phyloP scores from a whole-genome alignment of 1,284 basidiomycete species.

The Pseudozyma tsukubaensis region DNA sequence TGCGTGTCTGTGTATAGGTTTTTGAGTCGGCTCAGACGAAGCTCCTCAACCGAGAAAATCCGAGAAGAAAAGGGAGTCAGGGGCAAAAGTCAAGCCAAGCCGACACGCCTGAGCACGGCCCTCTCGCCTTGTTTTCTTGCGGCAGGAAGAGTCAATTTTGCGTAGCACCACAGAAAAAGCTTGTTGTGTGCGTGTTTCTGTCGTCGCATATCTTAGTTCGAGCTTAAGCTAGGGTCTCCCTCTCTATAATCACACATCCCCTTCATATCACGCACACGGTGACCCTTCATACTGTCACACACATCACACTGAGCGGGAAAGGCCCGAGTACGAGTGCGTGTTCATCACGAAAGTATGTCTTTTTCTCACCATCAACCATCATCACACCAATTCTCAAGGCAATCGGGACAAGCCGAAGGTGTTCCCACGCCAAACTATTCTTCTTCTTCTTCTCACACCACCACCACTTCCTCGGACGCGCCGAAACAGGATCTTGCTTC shows the following conservation, averaged over 20 bases:
- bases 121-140: too few relatives aligned
- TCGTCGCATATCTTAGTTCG: slow-evolving; percentile 6
- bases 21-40: not conserved
- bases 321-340: not conserved
- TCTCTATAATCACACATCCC: slow-evolving; percentile 27
- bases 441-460: slow-evolving; percentile 8
- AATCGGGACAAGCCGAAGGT: slow-evolving; percentile 19
- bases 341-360: slow-evolving; percentile 17
- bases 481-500: slow-evolving; percentile 44
- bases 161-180: too few relatives aligned
- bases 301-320: too few relatives aligned
- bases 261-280: slow-evolving; percentile 20
- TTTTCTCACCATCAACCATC: slow-evolving; percentile 21
- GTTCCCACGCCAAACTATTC: slow-evolving; percentile 3
- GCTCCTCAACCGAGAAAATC: not conserved
- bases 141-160: too few relatives aligned
- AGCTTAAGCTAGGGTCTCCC: slow-evolving; percentile 13
- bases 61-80: not conserved
- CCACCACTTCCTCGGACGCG: slow-evolving; percentile 15
- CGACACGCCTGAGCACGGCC: too few relatives aligned
- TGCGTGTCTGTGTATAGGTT: not conserved
- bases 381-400: slow-evolving; percentile 13
- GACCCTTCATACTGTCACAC: slow-evolving; percentile 16
- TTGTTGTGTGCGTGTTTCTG: not conserved
- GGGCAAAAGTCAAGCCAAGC: too few relatives aligned